phyloP scores from a whole-genome alignment of 192 early-diverging fungal species.

The Backusella morwellensis region DNA sequence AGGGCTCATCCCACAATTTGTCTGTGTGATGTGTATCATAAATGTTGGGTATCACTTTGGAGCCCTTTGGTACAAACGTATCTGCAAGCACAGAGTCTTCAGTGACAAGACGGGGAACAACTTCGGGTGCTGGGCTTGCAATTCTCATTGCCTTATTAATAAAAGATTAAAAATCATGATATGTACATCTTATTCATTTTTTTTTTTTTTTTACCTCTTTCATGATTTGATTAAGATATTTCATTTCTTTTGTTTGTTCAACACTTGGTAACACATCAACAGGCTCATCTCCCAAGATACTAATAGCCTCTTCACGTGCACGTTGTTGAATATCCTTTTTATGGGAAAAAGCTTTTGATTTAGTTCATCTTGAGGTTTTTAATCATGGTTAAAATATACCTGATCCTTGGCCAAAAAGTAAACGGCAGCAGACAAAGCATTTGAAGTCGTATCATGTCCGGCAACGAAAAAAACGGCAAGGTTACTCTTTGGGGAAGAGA shows the following conservation, averaged over 20 bases:
- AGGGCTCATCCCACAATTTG: constrained; percentile 37
- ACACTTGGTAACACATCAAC: constrained; percentile 47
- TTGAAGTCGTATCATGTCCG: constrained; percentile 58
- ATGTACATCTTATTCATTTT: not conserved
- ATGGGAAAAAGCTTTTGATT: not conserved
- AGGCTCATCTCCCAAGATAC: constrained; percentile 50
- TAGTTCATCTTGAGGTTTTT: not conserved
- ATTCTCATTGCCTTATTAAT: constrained; percentile 8
- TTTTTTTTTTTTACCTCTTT: constrained; percentile 36
- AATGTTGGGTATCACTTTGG: constrained; percentile 8
- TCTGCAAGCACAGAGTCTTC: constrained; percentile 24
- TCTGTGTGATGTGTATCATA: constrained; percentile 15
- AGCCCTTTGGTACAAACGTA: constrained; percentile 20
- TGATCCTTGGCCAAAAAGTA: constrained; percentile 46
- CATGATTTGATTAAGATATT: constrained; percentile 50
- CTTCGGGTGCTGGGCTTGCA: not conserved
- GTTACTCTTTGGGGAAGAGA: constrained; percentile 3
- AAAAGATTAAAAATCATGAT: not conserved
- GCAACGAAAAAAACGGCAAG: constrained; percentile 54
- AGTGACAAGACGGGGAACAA: constrained; percentile 6
- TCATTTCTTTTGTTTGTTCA: constrained; percentile 50
- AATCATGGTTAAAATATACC: not conserved
- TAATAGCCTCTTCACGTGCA: constrained; percentile 50
- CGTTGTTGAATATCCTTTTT: constrained; percentile 46
- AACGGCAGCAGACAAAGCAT: constrained; percentile 45